These are phyloP conservation scores for Macroventuria anomochaeta DNA, from an alignment of 2,329 filamentous ascomycete genomes.

Conservation along the genomic window DNA sequence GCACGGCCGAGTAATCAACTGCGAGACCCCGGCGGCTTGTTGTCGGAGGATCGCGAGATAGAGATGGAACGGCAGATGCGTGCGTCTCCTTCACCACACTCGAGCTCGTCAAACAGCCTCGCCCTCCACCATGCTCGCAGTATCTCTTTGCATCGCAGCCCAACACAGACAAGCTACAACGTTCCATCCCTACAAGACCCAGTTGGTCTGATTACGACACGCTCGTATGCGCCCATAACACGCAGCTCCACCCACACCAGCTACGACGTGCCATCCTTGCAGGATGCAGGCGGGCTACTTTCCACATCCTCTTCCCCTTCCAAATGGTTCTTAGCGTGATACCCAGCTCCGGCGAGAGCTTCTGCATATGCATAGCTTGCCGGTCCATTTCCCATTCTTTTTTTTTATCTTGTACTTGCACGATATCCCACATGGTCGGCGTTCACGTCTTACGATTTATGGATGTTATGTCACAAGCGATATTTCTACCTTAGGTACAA, in stretches of 20 bases:
- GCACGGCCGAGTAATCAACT: conserved; percentile 30
- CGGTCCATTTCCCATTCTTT: conserved; percentile 17
- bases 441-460: conserved; percentile 25
- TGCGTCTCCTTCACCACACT: conserved; percentile 21
- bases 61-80: conserved; percentile 23
- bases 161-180: conserved; percentile 32
- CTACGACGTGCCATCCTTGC: conserved; percentile 35
- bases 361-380: conserved; percentile 31
- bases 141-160: conserved; percentile 25
- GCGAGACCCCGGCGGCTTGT: conserved; percentile 34
- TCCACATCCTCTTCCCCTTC: conserved; percentile 22
- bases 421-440: conserved; percentile 33
- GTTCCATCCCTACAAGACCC: conserved; percentile 40
- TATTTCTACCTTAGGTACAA: neutral
- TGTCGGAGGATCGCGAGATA: conserved; percentile 34
- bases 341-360: conserved; percentile 37
- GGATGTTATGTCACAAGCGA: conserved; percentile 14
- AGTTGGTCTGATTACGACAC: conserved; percentile 35
- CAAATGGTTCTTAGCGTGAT: conserved; percentile 37
- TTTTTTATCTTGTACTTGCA: conserved; percentile 10
- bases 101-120: conserved; percentile 22
- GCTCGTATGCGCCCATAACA: conserved; percentile 16
- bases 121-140: conserved; percentile 18
- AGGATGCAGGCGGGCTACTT: conserved; percentile 45
- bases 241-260: conserved; percentile 34